Base-by-base conservation (phyloP, 176 grass and related monocot genomes). In the Aegilops speltoides region DNA sequence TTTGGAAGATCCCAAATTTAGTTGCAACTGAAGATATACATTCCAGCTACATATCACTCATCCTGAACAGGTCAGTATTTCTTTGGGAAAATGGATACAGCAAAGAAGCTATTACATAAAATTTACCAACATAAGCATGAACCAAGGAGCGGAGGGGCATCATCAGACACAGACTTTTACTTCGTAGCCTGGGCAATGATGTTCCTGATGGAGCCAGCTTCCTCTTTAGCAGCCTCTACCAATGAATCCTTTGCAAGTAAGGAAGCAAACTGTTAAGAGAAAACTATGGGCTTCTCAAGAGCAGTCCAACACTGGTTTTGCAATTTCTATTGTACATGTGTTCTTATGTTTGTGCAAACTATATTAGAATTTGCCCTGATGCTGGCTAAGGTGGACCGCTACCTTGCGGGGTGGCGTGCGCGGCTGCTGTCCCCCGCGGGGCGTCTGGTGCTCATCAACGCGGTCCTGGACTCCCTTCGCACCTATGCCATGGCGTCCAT, bases 141-240 rank as follows among this genome's bases (percentile, higher is more conserved):
- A 22, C 17, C 38, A 33, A 76, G 66, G 67, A 82, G 14, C 22
- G 3, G 64, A n/a, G 41, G 56, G 71, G 57, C 28, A 67, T 59
- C 31, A 72, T 65, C 43, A 26, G 40, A 8, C 5, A 11, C 10
- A 66, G 19, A 54, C 17, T 83, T 73, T 88, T 79, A 95, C 87
- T 95, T 97, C 23, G 93, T 86, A 40, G 93, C 95, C 83, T 97
- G 93, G 22, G 93, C 89, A 68, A 97, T 95, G 54, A 97, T 97
- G 77, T 91, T 97, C 69, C 91, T 95, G 81, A 97, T 97, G 10
- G 95, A 97, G 83, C 82, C 73, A 45, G 93, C 82, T 80, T 95
- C 90, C 81, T 97, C 95, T 90, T 97, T 97, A 15, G 91, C 95
- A 41, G 93, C 88, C 90, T 97, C 95, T 41, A 97, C 93, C 83